Evolutionary conservation across 208 protist genomes (phyloP).

Genomic region (Acanthamoeba triangularis): DNA sequence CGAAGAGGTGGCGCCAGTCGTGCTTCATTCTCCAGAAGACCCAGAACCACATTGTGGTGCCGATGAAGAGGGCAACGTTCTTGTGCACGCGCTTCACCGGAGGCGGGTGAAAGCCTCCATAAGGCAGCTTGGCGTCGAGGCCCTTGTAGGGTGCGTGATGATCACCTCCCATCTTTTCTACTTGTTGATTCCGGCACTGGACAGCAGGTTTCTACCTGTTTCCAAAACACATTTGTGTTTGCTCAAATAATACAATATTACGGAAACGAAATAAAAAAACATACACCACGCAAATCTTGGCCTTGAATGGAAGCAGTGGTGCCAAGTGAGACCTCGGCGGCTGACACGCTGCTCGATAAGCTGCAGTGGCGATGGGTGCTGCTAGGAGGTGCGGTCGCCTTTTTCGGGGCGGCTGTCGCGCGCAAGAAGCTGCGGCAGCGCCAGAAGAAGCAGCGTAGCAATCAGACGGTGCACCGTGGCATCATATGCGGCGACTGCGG

Average conservation of each 20-base stretch:
- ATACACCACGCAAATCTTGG: background rate
- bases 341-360: conserved; percentile 38
- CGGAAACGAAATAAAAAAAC: background rate
- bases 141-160: conserved; percentile 16
- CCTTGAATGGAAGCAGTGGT: background rate
- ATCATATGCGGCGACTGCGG: conserved; percentile 67
- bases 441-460: conserved; percentile 49
- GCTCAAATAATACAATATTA: too few relatives aligned
- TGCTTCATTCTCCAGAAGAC: conserved; percentile 82
- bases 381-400: conserved; percentile 7
- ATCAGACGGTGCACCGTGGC: conserved; percentile 50
- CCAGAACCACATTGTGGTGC: conserved; percentile 84
- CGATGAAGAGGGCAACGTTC: conserved; percentile 73
- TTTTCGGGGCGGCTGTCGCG: conserved; percentile 1
- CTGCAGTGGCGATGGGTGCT: conserved; percentile 66
- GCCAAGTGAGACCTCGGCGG: background rate
- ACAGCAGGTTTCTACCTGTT: too few relatives aligned
- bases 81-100: conserved; percentile 53
- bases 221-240: too few relatives aligned
- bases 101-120: conserved; percentile 28
- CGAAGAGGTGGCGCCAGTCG: conserved; percentile 77
- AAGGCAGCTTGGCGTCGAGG: conserved; percentile 39
- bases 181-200: too few relatives aligned
- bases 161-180: conserved; percentile 12
- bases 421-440: conserved; percentile 62